Evolutionary conservation across 2,329 filamentous ascomycete genomes (phyloP).

Genomic region (Colletotrichum limetticola): DNA sequence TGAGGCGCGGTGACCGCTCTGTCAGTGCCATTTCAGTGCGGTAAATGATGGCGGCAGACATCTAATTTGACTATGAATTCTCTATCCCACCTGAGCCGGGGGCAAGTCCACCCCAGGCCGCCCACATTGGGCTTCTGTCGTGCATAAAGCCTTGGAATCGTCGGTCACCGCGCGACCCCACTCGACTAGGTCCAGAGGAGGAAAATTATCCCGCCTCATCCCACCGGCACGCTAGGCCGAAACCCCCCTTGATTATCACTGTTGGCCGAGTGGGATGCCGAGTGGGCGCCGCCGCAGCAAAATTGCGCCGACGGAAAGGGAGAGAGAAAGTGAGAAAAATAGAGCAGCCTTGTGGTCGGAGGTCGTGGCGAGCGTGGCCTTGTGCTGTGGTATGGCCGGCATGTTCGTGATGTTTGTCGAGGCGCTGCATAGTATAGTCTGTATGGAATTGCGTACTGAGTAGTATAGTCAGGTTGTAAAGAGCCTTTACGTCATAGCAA

Average conservation of each 20-base stretch:
- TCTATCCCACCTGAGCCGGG: background rate
- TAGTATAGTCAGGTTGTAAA: background rate
- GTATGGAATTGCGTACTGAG: background rate
- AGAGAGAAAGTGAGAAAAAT: background rate
- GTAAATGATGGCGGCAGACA: background rate
- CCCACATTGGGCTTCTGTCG: background rate
- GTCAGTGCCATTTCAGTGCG: too few species aligned
- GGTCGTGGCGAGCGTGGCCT: too few species aligned
- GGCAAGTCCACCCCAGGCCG: background rate
- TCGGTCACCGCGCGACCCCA: background rate
- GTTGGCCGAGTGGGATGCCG: background rate
- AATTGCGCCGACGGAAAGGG: background rate
- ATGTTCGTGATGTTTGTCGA: background rate
- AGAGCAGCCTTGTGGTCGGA: background rate
- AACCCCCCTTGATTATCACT: background rate
- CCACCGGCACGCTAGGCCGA: constrained; percentile 14
- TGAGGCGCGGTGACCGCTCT: too few species aligned
- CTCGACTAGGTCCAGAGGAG: background rate
- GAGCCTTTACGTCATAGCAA: background rate
- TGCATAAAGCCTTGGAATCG: background rate
- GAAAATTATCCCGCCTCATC: background rate
- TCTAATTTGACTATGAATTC: background rate
- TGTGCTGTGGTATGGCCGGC: background rate
- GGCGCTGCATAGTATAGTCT: background rate
- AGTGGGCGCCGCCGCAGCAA: background rate